A percentile compares a stretch with the other conserved stretches of the same genome.
Conservation (phyloP, 768 basidiomycete genomes). For the Amylocystis lapponica region DNA sequence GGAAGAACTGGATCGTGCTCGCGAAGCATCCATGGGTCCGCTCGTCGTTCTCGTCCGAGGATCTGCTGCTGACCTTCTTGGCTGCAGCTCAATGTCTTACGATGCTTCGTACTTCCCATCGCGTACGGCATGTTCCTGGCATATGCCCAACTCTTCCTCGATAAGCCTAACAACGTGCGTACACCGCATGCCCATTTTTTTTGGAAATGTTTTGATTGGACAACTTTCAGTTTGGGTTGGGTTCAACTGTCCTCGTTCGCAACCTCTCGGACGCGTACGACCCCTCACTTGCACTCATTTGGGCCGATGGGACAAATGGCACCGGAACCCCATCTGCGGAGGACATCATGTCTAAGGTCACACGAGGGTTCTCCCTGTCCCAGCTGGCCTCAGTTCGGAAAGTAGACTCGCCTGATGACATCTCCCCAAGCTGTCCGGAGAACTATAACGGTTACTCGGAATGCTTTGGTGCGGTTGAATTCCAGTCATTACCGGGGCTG, state of each 20-base stretch:
- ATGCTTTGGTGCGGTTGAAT: slow-evolving; percentile 65
- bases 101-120: slow-evolving; percentile 60
- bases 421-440: slow-evolving; percentile 56
- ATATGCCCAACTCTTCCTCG: slow-evolving; percentile 54
- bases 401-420: slow-evolving; percentile 38
- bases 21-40: slow-evolving; percentile 61
- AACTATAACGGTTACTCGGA: slow-evolving; percentile 68
- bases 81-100: slow-evolving; percentile 47
- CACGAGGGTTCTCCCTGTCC: slow-evolving; percentile 39
- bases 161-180: slow-evolving; percentile 56
- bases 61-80: slow-evolving; percentile 3
- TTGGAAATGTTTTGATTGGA: no score
- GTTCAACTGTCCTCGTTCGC: slow-evolving; percentile 44
- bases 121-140: slow-evolving; percentile 65
- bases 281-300: slow-evolving; percentile 47
- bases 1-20: slow-evolving; percentile 74
- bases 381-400: slow-evolving; percentile 48
- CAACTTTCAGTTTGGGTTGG: slow-evolving; percentile 54
- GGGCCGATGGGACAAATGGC: slow-evolving; percentile 65
- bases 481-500: slow-evolving; percentile 48
- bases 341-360: slow-evolving; percentile 58
- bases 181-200: no score
- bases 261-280: slow-evolving; percentile 46
- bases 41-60: slow-evolving; percentile 3
- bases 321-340: slow-evolving; percentile 46